A percentile compares a stretch with the other conserved stretches of the same genome.
phyloP scores from a whole-genome alignment of 2,329 filamentous ascomycete species.

The Pseudopyricularia cyperi region DNA sequence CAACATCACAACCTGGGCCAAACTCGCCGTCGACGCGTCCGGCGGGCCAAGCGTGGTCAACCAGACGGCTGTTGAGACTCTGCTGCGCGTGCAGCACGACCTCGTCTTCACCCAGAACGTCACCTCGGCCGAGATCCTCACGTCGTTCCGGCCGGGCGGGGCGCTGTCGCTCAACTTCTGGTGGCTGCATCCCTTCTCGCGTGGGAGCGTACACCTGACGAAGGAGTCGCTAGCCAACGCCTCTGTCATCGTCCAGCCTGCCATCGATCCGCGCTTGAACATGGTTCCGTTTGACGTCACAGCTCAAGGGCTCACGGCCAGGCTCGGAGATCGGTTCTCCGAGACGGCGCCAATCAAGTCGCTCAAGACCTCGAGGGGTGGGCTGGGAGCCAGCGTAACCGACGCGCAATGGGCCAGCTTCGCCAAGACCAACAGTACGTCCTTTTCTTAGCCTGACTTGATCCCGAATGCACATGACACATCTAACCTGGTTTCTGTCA shows the following conservation, averaged over 20 bases:
- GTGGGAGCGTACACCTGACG: conserved; percentile 41
- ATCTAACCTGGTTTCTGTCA: conserved; percentile 22
- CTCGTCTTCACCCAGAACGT: conserved; percentile 31
- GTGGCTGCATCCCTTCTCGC: conserved; percentile 33
- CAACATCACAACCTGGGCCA: conserved; percentile 17
- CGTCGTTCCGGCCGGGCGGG: conserved; percentile 15
- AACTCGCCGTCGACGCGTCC: conserved; percentile 12
- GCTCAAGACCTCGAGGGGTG: conserved; percentile 22
- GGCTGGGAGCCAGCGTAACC: conserved; percentile 18
- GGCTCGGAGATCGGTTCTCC: conserved; percentile 10
- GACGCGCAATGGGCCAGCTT: conserved; percentile 1
- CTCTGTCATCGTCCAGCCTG: conserved; percentile 22
- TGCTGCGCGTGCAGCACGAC: conserved; percentile 31
- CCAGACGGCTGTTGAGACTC: conserved; percentile 19
- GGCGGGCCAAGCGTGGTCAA: conserved; percentile 14
- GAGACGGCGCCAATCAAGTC: conserved; percentile 25
- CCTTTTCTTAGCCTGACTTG: conserved; percentile 20
- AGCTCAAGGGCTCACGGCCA: conserved; percentile 7
- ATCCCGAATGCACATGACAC: not conserved
- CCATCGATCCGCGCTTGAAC: conserved; percentile 41
- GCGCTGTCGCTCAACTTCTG: conserved; percentile 23
- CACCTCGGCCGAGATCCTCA: conserved; percentile 33
- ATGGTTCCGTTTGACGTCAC: conserved; percentile 2
- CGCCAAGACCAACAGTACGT: not conserved
- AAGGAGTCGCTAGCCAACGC: conserved; percentile 15